phyloP scores from a whole-genome alignment of 2,329 filamentous ascomycete genomes.

The Tolypocladium guangdongense region DNA sequence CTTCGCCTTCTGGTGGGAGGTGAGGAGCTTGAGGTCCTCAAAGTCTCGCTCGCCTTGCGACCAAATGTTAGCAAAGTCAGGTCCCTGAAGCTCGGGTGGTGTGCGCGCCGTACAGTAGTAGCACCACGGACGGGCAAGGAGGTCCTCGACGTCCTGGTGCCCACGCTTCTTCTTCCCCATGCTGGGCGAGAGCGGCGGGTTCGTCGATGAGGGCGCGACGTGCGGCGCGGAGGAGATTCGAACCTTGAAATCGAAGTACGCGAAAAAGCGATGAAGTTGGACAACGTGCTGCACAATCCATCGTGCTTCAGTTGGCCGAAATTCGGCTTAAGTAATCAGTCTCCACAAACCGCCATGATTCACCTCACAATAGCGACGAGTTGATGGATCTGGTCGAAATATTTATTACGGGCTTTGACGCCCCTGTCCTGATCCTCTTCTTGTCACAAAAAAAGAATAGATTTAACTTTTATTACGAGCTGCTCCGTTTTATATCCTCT shows the following conservation, averaged over 20 bases:
- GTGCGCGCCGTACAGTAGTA: conserved; percentile 65
- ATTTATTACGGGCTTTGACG: neutral
- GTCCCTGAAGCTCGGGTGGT: conserved; percentile 1
- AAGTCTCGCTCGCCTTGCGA: conserved; percentile 76
- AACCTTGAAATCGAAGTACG: neutral
- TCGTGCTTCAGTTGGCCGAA: neutral
- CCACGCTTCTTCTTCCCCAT: conserved; percentile 90
- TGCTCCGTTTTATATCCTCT: too few species aligned
- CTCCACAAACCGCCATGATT: neutral
- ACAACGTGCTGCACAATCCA: neutral
- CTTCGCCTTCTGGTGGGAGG: conserved; percentile 97
- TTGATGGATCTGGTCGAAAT: too few species aligned
- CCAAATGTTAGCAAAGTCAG: neutral
- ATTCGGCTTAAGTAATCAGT: neutral
- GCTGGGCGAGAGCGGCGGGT: conserved; percentile 3
- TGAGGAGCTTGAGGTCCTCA: conserved; percentile 91
- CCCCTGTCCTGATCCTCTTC: too few species aligned
- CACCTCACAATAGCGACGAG: too few species aligned
- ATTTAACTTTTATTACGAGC: too few species aligned
- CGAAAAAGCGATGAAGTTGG: neutral
- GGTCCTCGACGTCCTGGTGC: conserved; percentile 77
- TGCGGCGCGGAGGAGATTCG: neutral
- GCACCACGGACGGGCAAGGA: conserved; percentile 84
- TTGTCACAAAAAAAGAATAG: too few species aligned
- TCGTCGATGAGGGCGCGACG: neutral